phyloP scores from a whole-genome alignment of 768 basidiomycete genomes.

The Pholiota conissans region DNA sequence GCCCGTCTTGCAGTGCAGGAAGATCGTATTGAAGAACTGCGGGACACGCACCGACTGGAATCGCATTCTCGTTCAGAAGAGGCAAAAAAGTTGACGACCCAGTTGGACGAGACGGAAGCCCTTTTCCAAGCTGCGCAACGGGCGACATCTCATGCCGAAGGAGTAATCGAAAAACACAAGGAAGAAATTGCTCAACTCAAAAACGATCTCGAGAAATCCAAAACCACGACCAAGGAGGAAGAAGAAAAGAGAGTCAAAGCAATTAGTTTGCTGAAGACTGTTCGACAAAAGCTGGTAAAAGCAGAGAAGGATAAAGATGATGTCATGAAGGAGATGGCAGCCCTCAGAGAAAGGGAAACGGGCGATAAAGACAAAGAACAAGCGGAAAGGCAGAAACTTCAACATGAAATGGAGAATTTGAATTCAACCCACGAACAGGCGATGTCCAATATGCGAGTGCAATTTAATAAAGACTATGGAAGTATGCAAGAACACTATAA shows the following conservation, averaged over 20 bases:
- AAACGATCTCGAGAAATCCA: slow-evolving; percentile 61
- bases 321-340: slow-evolving; percentile 53
- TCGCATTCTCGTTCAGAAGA: slow-evolving; percentile 75
- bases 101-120: slow-evolving; percentile 70
- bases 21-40: slow-evolving; percentile 79
- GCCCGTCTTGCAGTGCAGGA: slow-evolving; percentile 79
- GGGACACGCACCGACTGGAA: slow-evolving; percentile 81
- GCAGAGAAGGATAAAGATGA: slow-evolving; percentile 94
- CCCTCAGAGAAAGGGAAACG: slow-evolving; percentile 52
- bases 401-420: slow-evolving; percentile 61
- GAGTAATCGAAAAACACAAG: slow-evolving; percentile 48
- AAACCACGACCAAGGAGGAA: slow-evolving; percentile 79
- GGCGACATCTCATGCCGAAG: slow-evolving; percentile 47
- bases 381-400: slow-evolving; percentile 51
- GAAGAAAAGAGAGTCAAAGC: slow-evolving; percentile 98
- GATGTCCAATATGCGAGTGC: slow-evolving; percentile 54
- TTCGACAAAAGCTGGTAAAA: slow-evolving; percentile 96
- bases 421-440: slow-evolving; percentile 66
- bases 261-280: slow-evolving; percentile 88
- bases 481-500: slow-evolving; percentile 66
- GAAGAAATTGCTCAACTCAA: slow-evolving; percentile 59
- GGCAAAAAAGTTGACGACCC: slow-evolving; percentile 66
- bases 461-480: slow-evolving; percentile 73
- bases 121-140: slow-evolving; percentile 60
- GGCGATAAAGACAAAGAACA: slow-evolving; percentile 57